Conservation (phyloP, 176 grass and related monocot genomes). For the Aegilops longissima region DNA sequence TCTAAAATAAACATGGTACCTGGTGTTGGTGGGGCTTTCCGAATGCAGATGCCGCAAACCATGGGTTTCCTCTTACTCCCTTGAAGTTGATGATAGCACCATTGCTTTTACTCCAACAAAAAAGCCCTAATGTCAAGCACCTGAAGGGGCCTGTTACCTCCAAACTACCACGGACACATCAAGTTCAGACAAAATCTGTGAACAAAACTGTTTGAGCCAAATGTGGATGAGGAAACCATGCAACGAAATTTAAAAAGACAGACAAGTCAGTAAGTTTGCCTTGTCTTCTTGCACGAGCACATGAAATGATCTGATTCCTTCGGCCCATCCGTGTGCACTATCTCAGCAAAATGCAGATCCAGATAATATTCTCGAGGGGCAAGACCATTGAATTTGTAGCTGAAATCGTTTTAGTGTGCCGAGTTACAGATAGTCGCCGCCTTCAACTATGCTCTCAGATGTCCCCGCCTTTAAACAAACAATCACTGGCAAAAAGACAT, state of each 20-base stretch:
- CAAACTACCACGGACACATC: conserved; percentile 53
- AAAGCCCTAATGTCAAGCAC: no score
- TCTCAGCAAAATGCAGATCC: conserved; percentile 92
- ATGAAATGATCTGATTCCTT: conserved; percentile 84
- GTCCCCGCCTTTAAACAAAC: conserved; percentile 81
- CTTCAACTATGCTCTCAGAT: conserved; percentile 55
- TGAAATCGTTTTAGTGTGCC: conserved; percentile 63
- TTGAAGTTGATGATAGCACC: conserved; percentile 58
- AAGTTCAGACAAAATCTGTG: conserved; percentile 72
- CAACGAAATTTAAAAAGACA: neutral
- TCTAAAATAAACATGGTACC: conserved; percentile 42
- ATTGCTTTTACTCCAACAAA: neutral
- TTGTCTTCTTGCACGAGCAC: conserved; percentile 90
- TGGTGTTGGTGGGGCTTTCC: conserved; percentile 47
- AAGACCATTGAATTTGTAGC: conserved; percentile 69
- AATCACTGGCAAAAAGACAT: conserved; percentile 32
- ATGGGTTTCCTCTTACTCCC: conserved; percentile 68
- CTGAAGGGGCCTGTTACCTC: no score
- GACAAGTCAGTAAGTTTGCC: conserved; percentile 44
- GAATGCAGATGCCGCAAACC: conserved; percentile 76
- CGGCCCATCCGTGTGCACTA: conserved; percentile 70
- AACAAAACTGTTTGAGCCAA: neutral
- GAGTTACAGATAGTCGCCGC: conserved; percentile 77
- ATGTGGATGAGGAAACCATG: conserved; percentile 2
- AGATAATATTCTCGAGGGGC: conserved; percentile 70